These are phyloP conservation scores for Vitis hybrid DNA, from an alignment of 177 flowering plant species.

Conservation along the genomic window DNA sequence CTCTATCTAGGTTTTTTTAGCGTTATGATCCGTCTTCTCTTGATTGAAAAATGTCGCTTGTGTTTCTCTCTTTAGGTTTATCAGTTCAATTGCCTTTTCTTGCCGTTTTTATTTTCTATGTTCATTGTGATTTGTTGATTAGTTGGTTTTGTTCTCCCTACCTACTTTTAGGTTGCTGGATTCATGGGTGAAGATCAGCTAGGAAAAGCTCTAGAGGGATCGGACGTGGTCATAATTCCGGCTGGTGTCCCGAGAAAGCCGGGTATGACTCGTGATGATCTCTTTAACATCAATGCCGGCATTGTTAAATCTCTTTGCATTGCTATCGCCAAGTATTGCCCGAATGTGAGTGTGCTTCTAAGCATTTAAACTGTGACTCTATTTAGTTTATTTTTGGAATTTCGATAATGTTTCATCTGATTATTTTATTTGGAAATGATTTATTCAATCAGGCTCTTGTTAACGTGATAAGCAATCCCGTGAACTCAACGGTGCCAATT, in stretches of 20 bases:
- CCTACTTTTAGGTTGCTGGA: conserved; percentile 57
- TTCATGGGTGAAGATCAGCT: conserved; percentile 75
- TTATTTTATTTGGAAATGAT: not conserved
- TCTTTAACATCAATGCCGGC: conserved; percentile 95
- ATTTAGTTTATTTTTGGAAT: not conserved
- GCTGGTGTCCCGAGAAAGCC: conserved; percentile 99
- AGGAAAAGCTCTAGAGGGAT: conserved; percentile 75
- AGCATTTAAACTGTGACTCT: not conserved
- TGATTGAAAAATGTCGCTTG: not conserved
- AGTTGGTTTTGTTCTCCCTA: too few species aligned
- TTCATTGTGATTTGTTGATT: not conserved
- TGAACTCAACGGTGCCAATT: conserved; percentile 95
- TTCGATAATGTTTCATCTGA: not conserved
- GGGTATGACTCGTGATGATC: conserved; percentile 98
- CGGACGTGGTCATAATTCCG: conserved; percentile 85
- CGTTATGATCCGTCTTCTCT: too few species aligned
- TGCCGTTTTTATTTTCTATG: not conserved
- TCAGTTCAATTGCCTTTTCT: not conserved
- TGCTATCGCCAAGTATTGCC: conserved; percentile 92
- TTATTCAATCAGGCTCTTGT: conserved; percentile 61
- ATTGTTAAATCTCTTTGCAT: conserved; percentile 73
- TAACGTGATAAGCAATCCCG: conserved; percentile 97
- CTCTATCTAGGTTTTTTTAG: not conserved
- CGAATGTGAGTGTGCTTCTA: conserved; percentile 35
- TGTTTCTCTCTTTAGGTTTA: not conserved